These are phyloP conservation scores for Ustilago vetiveriae DNA, from an alignment of 1,284 basidiomycete genomes.

Conservation along the genomic window DNA sequence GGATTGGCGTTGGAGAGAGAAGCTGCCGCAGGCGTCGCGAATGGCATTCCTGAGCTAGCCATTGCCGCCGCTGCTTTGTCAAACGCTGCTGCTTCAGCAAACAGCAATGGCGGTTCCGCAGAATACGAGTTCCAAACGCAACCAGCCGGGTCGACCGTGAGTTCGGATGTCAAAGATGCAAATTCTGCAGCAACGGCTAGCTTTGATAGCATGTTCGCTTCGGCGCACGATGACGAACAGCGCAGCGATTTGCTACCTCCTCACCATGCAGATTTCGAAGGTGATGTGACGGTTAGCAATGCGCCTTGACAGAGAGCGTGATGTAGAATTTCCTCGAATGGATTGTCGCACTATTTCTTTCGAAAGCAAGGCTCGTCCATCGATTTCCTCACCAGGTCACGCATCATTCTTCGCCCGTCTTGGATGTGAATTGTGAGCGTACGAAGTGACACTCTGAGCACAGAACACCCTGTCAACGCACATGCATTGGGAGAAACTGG, in stretches of 20 bases:
- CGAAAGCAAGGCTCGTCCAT: too few relatives aligned
- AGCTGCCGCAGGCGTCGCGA: conserved; percentile 9
- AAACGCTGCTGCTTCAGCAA: conserved; percentile 31
- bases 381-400: too few relatives aligned
- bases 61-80: conserved; percentile 45
- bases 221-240: conserved; percentile 3
- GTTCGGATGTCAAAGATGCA: conserved; percentile 8
- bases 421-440: too few relatives aligned
- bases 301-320: too few relatives aligned
- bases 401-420: too few relatives aligned
- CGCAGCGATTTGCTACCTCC: not conserved
- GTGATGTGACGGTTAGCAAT: not conserved
- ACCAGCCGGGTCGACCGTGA: not conserved
- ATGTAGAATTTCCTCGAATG: too few relatives aligned
- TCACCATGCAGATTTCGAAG: not conserved
- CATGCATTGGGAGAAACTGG: too few relatives aligned
- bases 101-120: not conserved
- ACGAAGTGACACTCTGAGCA: too few relatives aligned
- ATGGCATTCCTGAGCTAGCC: conserved; percentile 32
- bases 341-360: too few relatives aligned
- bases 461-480: too few relatives aligned
- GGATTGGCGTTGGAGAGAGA: conserved; percentile 36
- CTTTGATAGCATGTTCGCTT: conserved; percentile 21
- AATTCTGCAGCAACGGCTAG: not conserved
- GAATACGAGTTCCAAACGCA: conserved; percentile 5